Evolutionary conservation across 768 basidiomycete species (phyloP).

Genomic region (Amanita rimosa): DNA sequence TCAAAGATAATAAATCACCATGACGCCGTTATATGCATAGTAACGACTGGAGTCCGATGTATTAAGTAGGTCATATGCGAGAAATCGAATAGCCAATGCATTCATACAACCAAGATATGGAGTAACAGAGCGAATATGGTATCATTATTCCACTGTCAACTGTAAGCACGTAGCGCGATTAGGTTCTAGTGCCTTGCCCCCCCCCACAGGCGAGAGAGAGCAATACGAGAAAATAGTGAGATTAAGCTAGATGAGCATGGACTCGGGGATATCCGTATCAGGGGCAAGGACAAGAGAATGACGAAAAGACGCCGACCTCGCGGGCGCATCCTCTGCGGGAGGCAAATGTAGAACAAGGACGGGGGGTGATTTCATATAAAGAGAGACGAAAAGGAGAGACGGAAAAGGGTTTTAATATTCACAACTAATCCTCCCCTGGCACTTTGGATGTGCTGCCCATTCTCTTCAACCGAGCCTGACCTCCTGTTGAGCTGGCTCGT

Average conservation of each 20-base stretch:
- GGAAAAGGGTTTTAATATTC: not conserved
- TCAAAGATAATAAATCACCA: not conserved
- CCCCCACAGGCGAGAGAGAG: not conserved
- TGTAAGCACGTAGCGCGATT: not conserved
- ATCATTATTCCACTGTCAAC: slow-evolving; percentile 3
- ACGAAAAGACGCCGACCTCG: not conserved
- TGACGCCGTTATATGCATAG: not conserved
- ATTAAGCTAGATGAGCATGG: not conserved
- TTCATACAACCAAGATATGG: not conserved
- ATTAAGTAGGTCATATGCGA: slow-evolving; percentile 2
- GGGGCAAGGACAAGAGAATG: not conserved
- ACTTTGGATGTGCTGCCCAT: not conserved
- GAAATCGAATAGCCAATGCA: not conserved
- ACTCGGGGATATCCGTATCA: not conserved
- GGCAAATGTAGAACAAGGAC: not conserved
- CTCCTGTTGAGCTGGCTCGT: not conserved
- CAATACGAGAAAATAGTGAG: not conserved
- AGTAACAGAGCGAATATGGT: not conserved
- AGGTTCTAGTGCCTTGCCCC: not conserved
- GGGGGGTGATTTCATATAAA: not conserved
- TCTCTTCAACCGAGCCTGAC: slow-evolving; percentile 4
- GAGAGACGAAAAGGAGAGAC: not conserved
- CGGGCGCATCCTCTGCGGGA: not conserved
- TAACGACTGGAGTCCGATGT: not conserved
- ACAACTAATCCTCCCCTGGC: slow-evolving; percentile 2